These are phyloP conservation scores for Acidiella bohemica DNA, from an alignment of 495 filamentous ascomycete genomes.

Conservation along the genomic window DNA sequence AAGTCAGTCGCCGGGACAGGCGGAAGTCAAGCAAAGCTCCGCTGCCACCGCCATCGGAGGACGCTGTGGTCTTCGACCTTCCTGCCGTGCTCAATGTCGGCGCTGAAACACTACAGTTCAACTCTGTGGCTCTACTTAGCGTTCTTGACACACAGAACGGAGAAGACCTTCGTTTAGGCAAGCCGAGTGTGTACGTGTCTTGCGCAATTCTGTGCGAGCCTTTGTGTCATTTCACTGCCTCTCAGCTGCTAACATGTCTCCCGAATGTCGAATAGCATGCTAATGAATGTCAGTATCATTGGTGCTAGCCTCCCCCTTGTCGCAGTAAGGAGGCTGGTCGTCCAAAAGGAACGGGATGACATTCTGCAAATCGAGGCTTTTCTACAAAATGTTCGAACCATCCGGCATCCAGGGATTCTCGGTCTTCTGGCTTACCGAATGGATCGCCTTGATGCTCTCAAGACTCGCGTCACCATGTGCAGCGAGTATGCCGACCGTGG, in stretches of 20 bases:
- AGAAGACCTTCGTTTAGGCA: not conserved
- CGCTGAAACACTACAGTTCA: constrained; percentile 2
- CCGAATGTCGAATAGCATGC: too few species aligned
- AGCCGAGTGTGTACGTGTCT: not conserved
- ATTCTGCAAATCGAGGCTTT: constrained; percentile 52
- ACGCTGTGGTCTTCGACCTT: constrained; percentile 12
- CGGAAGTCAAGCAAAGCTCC: constrained; percentile 5
- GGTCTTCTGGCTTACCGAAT: constrained; percentile 75
- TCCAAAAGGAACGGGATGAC: constrained; percentile 21
- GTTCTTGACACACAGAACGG: not conserved
- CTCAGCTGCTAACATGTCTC: too few species aligned
- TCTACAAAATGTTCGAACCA: constrained; percentile 55
- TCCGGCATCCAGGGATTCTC: constrained; percentile 65
- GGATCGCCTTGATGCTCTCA: constrained; percentile 26
- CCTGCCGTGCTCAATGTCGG: constrained; percentile 1
- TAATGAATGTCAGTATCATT: too few species aligned
- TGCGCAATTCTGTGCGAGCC: too few species aligned
- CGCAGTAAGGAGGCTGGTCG: constrained; percentile 6
- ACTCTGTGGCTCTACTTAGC: constrained; percentile 1
- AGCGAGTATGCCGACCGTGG: constrained; percentile 67
- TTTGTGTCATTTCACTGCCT: too few species aligned
- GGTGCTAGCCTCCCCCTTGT: too few species aligned
- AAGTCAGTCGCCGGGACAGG: constrained; percentile 49
- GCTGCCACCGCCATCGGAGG: not conserved
- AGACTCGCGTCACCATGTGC: constrained; percentile 74